Evolutionary conservation across 208 protist species (phyloP), one percentile per base, ranked within the genome.

Genomic region (Trypanosoma rangeli): DNA sequence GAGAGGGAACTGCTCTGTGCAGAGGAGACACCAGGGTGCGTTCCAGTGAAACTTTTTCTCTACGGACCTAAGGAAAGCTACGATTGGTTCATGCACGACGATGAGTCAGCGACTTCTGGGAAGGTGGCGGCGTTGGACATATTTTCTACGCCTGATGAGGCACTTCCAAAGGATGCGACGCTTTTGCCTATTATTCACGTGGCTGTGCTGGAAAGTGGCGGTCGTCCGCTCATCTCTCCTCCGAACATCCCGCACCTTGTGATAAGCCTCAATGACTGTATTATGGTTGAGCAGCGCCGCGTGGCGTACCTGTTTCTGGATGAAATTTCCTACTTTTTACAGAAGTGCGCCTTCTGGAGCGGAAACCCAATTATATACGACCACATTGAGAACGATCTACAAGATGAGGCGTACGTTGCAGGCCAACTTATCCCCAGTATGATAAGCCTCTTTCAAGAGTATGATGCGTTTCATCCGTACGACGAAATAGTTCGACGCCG

Each of bases 51-150:
- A 76, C 65, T 97, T 1, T 86, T 82, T 55, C 69, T 97, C 42
- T 95, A 80, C 56, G 87, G 81, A 0, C 82, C 90, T 8, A 86
- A 85, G 37, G 84, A 82, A 29, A 90, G 85, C 33, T 97, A 97
- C 70, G 94, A 97, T 69, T 95, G 88, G 87, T 94, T 97, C 57
- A 70, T 93, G 58, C 94, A 97, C 69, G 93, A 97, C 62, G 89
- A 93, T 48, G 90, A 96, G 79, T 58, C 79, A 13, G 68, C 66
- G 39, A 71, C 83, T 48, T 64, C 64, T 49, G 80, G 82, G 24
- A 88, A 81, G 56, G 79, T 96, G 33, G 82, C 78, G 24, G 64
- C 76, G 22, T 68, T 96, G 0, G 80, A 96, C 57, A 54, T 97
- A 28, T 96, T 96, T 56, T 35, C 80, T 49, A 94, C 85, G 1